Evolutionary conservation across 176 grass and related monocot species (phyloP).

Genomic region (Miscanthus lutarioriparius): DNA sequence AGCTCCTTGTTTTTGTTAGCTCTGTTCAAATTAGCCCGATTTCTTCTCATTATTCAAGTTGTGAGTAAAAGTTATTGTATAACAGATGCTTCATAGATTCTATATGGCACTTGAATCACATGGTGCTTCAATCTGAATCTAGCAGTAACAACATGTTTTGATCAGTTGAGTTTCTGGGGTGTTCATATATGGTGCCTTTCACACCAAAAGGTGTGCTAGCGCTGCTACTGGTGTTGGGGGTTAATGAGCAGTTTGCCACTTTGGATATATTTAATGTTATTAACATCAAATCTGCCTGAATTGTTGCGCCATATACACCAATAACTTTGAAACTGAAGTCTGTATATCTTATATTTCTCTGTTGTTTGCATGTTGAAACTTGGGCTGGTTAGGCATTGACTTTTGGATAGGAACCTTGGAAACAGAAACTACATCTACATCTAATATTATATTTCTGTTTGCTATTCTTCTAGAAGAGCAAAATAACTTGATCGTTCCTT

Average conservation of each 20-base stretch:
- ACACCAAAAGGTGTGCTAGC: not conserved
- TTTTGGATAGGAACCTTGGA: conserved; percentile 21
- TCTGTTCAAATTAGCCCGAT: conserved; percentile 8
- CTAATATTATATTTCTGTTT: conserved; percentile 4
- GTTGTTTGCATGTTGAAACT: conserved; percentile 25
- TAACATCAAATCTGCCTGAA: conserved; percentile 13
- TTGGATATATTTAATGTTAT: not conserved
- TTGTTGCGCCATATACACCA: not conserved
- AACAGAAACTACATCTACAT: conserved; percentile 27
- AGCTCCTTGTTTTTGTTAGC: not conserved
- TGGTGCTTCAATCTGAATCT: not conserved
- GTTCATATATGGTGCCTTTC: not conserved
- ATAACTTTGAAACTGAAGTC: conserved; percentile 22
- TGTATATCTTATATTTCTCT: not conserved
- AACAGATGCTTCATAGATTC: conserved; percentile 13
- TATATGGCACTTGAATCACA: conserved; percentile 4
- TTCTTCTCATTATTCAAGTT: conserved; percentile 16
- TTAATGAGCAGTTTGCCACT: not conserved
- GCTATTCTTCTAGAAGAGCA: conserved; percentile 44
- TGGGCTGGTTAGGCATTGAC: conserved; percentile 29
- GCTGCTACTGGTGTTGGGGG: not conserved
- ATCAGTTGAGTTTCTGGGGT: conserved; percentile 4
- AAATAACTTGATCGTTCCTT: conserved; percentile 21
- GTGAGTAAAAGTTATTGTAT: not conserved
- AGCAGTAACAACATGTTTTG: not conserved